Percentiles rank a stretch among this genome's conserved stretches.
These are phyloP conservation scores for Hyphopichia fennica DNA, from an alignment of 1,139 yeast species.

Conservation along the genomic window DNA sequence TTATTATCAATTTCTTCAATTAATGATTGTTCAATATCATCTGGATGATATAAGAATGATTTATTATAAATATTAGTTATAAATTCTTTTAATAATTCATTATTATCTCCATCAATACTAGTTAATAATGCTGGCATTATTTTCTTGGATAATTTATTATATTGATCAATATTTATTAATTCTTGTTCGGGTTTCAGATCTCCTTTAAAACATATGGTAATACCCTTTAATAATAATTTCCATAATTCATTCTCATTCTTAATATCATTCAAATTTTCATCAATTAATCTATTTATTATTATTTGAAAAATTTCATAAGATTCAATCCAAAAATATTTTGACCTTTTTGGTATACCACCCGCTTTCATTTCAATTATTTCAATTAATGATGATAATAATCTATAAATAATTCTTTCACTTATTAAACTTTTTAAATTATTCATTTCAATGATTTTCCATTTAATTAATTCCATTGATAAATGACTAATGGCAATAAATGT, in stretches of 20 bases:
- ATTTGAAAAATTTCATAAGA: constrained; percentile 32
- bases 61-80: constrained; percentile 33
- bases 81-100: constrained; percentile 39
- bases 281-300: constrained; percentile 20
- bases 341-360: constrained; percentile 28
- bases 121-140: constrained; percentile 38
- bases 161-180: constrained; percentile 48
- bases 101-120: constrained; percentile 10
- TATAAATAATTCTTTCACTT: constrained; percentile 45
- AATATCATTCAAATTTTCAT: constrained; percentile 15
- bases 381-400: constrained; percentile 22
- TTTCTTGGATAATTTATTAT: constrained; percentile 37
- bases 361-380: constrained; percentile 33
- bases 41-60: constrained; percentile 37
- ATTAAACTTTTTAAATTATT: constrained; percentile 35
- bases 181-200: constrained; percentile 29
- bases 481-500: constrained; percentile 67
- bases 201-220: constrained; percentile 40
- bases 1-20: constrained; percentile 10
- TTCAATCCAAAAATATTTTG: constrained; percentile 41
- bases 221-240: constrained; percentile 43
- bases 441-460: constrained; percentile 29
- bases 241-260: constrained; percentile 37
- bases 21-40: constrained; percentile 23
- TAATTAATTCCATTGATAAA: constrained; percentile 45